Percentiles rank a stretch among this genome's conserved stretches.
These are phyloP conservation scores for Stagonosporopsis cucurbitacearum DNA, from an alignment of 2,329 filamentous ascomycete genomes.

Conservation along the genomic window DNA sequence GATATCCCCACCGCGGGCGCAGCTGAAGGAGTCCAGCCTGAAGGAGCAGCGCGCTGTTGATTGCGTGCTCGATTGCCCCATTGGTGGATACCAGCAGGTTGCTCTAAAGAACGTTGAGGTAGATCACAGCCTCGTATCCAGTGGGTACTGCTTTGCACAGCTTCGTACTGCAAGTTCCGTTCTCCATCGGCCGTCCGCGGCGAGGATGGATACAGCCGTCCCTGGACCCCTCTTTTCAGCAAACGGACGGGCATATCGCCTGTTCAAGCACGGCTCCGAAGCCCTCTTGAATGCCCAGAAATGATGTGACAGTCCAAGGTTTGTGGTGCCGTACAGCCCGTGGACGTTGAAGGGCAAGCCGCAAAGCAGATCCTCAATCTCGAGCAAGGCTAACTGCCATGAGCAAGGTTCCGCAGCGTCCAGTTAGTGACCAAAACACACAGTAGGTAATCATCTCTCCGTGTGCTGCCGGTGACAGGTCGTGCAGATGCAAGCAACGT, in stretches of 20 bases:
- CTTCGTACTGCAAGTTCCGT: conserved; percentile 13
- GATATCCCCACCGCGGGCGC: not conserved
- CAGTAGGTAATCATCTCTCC: conserved; percentile 3
- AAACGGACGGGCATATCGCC: conserved; percentile 11
- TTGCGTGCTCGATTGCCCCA: conserved; percentile 12
- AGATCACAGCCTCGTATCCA: conserved; percentile 13
- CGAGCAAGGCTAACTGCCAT: not conserved
- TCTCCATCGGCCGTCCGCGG: not conserved
- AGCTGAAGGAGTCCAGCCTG: not conserved
- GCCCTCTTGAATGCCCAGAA: not conserved
- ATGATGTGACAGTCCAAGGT: conserved; percentile 6
- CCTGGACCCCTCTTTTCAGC: conserved; percentile 9
- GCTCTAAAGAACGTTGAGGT: conserved; percentile 6
- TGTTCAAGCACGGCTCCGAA: conserved; percentile 1
- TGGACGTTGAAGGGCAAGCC: not conserved
- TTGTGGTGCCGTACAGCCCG: conserved; percentile 8
- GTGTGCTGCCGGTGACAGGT: conserved; percentile 1
- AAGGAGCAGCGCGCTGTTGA: not conserved
- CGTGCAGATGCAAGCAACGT: conserved; percentile 15
- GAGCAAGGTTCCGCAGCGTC: conserved; percentile 14
- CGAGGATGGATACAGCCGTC: conserved; percentile 6
- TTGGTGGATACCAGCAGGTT: conserved; percentile 5
- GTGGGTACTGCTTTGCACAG: conserved; percentile 2
- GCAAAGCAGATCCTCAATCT: not conserved
- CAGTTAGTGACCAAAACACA: not conserved